Percentiles rank a stretch among this genome's conserved stretches.
Conservation (phyloP, 1,284 basidiomycete species). For the Xerocomus amazonicus region DNA sequence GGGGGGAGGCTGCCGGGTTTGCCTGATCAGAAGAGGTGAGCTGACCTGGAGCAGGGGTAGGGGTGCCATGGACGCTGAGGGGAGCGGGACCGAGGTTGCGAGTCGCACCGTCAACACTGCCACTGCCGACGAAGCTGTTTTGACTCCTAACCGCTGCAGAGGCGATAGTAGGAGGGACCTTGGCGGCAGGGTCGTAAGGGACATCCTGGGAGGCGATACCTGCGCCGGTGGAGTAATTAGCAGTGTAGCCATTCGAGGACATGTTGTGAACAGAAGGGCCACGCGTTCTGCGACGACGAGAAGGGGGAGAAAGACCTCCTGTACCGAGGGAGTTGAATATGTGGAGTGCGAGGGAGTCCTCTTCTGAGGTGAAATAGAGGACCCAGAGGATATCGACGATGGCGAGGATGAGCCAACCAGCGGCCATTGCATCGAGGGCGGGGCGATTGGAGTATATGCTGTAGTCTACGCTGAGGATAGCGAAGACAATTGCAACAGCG, state of each 20-base stretch:
- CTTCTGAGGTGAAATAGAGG: constrained; percentile 94
- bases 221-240: constrained; percentile 56
- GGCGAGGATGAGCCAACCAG: constrained; percentile 90
- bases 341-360: constrained; percentile 81
- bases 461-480: constrained; percentile 72
- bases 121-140: constrained; percentile 56
- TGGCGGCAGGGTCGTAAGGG: constrained; percentile 54
- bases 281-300: constrained; percentile 62
- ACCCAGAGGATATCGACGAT: constrained; percentile 94
- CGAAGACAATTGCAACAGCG: constrained; percentile 83
- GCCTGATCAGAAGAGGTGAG: constrained; percentile 44
- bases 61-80: constrained; percentile 45
- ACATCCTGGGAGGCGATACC: constrained; percentile 61
- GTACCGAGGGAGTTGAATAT: constrained; percentile 86
- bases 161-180: constrained; percentile 42
- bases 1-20: constrained; percentile 53
- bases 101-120: constrained; percentile 46
- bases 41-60: constrained; percentile 40
- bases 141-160: constrained; percentile 53
- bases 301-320: constrained; percentile 79
- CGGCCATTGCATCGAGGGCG: constrained; percentile 79
- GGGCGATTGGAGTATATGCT: constrained; percentile 54
- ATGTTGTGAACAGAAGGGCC: constrained; percentile 62
- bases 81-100: constrained; percentile 40
- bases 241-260: constrained; percentile 57